Evolutionary conservation across 2,329 filamentous ascomycete genomes (phyloP).

Genomic region (Aspergillus vadensis): DNA sequence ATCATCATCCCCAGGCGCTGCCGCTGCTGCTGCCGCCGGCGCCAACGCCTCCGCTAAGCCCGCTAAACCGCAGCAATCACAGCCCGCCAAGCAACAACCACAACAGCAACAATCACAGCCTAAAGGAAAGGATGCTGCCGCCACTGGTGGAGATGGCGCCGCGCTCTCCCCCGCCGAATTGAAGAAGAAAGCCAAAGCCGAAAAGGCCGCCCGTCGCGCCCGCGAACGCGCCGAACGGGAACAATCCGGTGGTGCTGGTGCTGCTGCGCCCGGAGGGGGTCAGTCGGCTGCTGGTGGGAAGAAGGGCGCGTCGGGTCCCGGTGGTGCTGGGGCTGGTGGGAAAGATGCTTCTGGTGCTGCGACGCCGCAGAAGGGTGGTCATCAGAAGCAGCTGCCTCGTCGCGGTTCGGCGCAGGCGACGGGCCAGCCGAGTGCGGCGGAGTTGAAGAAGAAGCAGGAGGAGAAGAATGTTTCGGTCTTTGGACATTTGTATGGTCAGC

Average conservation of each 20-base stretch:
- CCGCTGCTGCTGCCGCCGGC: conserved; percentile 16
- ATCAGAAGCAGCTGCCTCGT: conserved; percentile 34
- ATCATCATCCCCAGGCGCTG: conserved; percentile 10
- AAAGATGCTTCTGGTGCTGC: conserved; percentile 26
- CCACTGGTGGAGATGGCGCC: conserved; percentile 27
- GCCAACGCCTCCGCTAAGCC: conserved; percentile 25
- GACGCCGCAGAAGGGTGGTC: conserved; percentile 31
- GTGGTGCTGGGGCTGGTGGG: conserved; percentile 15
- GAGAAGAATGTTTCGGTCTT: conserved; percentile 74
- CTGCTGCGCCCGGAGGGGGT: conserved; percentile 18
- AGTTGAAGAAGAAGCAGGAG: conserved; percentile 54
- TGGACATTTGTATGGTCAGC: conserved; percentile 78
- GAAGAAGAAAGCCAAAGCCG: conserved; percentile 86
- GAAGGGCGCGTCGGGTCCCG: conserved; percentile 33
- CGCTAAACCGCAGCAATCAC: conserved; percentile 20
- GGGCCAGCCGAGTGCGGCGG: conserved; percentile 40
- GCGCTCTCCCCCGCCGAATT: conserved; percentile 64
- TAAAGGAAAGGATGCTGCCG: conserved; percentile 26
- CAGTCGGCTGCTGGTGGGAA: conserved; percentile 25
- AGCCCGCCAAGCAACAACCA: conserved; percentile 19
- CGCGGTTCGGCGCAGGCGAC: conserved; percentile 41
- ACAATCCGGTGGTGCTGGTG: conserved; percentile 41
- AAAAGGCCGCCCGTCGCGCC: conserved; percentile 84
- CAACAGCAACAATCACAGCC: conserved; percentile 21
- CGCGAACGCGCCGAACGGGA: conserved; percentile 63